These are phyloP conservation scores for Suhomyces sp. DNA, from an alignment of 805 yeast genomes.

Conservation along the genomic window DNA sequence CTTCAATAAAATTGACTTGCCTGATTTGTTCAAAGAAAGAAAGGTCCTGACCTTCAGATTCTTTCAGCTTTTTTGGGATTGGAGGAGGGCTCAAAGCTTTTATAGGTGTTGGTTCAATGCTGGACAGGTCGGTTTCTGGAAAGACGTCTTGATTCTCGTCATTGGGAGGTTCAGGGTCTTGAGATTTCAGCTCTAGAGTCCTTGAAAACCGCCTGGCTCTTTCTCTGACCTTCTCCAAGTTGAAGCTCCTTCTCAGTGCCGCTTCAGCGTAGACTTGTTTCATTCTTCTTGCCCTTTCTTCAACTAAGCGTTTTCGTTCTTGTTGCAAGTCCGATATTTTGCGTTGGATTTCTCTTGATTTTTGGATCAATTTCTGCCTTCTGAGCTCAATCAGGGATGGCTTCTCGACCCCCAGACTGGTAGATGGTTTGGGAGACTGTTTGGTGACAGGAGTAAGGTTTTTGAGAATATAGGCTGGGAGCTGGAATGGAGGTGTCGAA, in stretches of 20 bases:
- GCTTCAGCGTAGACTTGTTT: slow-evolving; percentile 3
- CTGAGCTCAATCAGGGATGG: neutral
- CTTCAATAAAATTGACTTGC: too few species aligned
- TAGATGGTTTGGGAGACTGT: neutral
- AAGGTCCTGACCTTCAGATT: too few species aligned
- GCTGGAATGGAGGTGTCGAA: slow-evolving; percentile 3
- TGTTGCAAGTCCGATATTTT: neutral
- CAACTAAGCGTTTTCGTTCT: slow-evolving; percentile 1
- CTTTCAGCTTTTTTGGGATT: too few species aligned
- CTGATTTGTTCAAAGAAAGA: too few species aligned
- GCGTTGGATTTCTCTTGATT: slow-evolving; percentile 1
- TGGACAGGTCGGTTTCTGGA: too few species aligned
- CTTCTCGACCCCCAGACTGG: too few species aligned
- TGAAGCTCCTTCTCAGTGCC: slow-evolving; percentile 2
- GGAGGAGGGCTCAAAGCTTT: too few species aligned
- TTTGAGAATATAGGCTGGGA: slow-evolving; percentile 10
- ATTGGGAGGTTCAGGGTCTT: too few species aligned
- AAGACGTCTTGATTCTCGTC: too few species aligned
- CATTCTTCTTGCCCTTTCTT: slow-evolving; percentile 2
- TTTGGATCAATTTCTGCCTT: neutral
- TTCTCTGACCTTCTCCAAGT: slow-evolving; percentile 5
- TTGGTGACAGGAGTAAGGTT: slow-evolving; percentile 9
- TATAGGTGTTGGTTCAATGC: too few species aligned
- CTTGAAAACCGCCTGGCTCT: slow-evolving; percentile 3
- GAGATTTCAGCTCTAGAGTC: too few species aligned